Base-by-base conservation (phyloP, 129 eudicot genomes). In the Tanacetum coccineum region DNA sequence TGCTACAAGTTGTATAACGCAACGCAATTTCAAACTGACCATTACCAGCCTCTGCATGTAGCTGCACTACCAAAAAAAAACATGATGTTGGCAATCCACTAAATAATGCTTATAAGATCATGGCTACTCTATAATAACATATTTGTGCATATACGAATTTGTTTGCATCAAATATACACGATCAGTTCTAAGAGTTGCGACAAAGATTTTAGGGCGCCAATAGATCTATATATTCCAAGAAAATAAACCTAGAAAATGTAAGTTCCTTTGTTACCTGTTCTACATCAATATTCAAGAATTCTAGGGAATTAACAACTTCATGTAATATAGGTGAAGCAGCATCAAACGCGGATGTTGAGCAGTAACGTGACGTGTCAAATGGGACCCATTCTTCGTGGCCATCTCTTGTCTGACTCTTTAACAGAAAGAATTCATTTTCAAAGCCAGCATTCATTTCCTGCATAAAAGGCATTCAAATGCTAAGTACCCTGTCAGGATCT, bases 381-480 rank as follows among this genome's bases (percentile, higher is more conserved):
- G 99, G 90, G 25, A 82, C 84, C 95, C 95, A 94, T 73, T 84
- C 84, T 78, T 89, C 97, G 57, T 79, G 75, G 28, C 90, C 90
- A 49, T 84, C 82, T 72, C 99, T 85, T 47, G 70, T 40, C 47
- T 62, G 81, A 74, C 82, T 80, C 81, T 85, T 81, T 75, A 94
- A 83, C 72, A 94, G 88, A 78, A 70, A 87, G 70, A 94, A 94
- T 61, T 94, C 99, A 66, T 77, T 87, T 71, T 94, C 99, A 64
- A 94, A 94, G 44, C 99, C 99, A 70, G 95, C 97, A 67, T 89
- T 82, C 90, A 94, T 78, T 66, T 70, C 93, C 99, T 94, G 80
- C 15, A 77, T 46, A 72, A 63, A 71, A 21, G 70, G 64, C 67
- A 81, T 53, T 52, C 46, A 50, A 19, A 66, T 19, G 64, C 60